These are phyloP conservation scores for Cyclocybe cylindracea DNA, from an alignment of 768 basidiomycete genomes.

Conservation along the genomic window DNA sequence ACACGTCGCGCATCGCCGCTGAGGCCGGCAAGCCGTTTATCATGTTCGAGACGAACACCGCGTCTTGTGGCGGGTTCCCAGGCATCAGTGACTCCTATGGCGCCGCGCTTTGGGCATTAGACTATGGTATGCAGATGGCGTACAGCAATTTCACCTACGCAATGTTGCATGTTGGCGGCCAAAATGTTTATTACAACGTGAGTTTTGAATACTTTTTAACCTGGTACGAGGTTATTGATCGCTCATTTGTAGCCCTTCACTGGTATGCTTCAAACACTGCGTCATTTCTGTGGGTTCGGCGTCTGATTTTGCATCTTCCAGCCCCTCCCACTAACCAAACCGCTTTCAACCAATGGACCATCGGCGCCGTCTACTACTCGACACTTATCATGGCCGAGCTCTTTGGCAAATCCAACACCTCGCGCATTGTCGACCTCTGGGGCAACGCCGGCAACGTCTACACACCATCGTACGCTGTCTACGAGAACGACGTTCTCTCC, in stretches of 20 bases:
- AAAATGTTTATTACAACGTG: conserved; percentile 68
- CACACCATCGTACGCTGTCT: conserved; percentile 55
- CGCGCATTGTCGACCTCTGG: conserved; percentile 37
- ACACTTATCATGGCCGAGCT: conserved; percentile 68
- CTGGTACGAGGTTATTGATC: conserved; percentile 18
- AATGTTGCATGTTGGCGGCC: conserved; percentile 62
- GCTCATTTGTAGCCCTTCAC: conserved; percentile 47
- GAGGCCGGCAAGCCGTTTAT: conserved; percentile 46
- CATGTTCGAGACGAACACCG: conserved; percentile 75
- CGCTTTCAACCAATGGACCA: conserved; percentile 64
- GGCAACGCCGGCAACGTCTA: conserved; percentile 24
- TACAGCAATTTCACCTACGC: conserved; percentile 55
- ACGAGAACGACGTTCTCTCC: conserved; percentile 63
- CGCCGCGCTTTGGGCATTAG: conserved; percentile 64
- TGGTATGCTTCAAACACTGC: not conserved
- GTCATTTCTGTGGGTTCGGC: not conserved
- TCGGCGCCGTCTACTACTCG: conserved; percentile 74
- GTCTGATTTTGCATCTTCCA: not conserved
- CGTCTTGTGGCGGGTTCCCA: conserved; percentile 68
- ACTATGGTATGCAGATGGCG: conserved; percentile 65
- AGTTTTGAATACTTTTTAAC: conserved; percentile 18
- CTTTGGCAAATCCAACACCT: conserved; percentile 59
- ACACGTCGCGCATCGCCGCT: conserved; percentile 45
- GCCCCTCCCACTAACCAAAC: conserved; percentile 55
- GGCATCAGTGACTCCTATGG: conserved; percentile 64